phyloP scores from a whole-genome alignment of 306 rosid genomes.

The Cucurbita ficifolia region DNA sequence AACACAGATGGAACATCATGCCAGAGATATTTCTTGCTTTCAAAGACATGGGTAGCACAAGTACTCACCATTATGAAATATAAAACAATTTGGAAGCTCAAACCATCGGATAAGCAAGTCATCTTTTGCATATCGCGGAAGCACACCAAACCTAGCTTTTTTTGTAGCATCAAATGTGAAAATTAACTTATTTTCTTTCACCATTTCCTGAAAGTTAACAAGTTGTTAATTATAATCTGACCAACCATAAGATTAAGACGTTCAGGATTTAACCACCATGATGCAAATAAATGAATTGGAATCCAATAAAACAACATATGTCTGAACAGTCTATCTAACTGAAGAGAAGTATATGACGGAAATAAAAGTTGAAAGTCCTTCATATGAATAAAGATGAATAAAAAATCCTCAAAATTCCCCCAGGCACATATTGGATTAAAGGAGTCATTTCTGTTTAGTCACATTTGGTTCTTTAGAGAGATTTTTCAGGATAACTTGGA shows the following conservation, averaged over 20 bases:
- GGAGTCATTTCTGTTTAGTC: not conserved
- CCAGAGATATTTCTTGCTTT: not conserved
- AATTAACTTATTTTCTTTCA: constrained; percentile 62
- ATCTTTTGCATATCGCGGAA: constrained; percentile 84
- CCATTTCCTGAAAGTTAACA: constrained; percentile 72
- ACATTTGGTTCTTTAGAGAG: not conserved
- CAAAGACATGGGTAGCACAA: not conserved
- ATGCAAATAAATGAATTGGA: not conserved
- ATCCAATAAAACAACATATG: not conserved
- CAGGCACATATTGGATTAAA: not conserved
- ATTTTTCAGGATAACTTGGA: not conserved
- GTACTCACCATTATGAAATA: constrained; percentile 72
- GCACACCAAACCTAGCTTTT: constrained; percentile 86
- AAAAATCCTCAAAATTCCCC: not conserved
- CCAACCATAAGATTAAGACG: not conserved
- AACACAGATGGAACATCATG: not conserved
- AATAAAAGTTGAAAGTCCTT: not conserved
- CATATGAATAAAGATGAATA: not conserved
- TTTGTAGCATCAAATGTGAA: constrained; percentile 69
- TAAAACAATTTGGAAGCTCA: constrained; percentile 95
- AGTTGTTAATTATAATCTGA: not conserved
- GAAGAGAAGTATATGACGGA: not conserved
- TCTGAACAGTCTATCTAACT: not conserved
- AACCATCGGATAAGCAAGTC: constrained; percentile 78
- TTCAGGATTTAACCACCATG: not conserved